Conservation (phyloP, 352 stramenopile genomes). For the Phytophthora crassamura region DNA sequence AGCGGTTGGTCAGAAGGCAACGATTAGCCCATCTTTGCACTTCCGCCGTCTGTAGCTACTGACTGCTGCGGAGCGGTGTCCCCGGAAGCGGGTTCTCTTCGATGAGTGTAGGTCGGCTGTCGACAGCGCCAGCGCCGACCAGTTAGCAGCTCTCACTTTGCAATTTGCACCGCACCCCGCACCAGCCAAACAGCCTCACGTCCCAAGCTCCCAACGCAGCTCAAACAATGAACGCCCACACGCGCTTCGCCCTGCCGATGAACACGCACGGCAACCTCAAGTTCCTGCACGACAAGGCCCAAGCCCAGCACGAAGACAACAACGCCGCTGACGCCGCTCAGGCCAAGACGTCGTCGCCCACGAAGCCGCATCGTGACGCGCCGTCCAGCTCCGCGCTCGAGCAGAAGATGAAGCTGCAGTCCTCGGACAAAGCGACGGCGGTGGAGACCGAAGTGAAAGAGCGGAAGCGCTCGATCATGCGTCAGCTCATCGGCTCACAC, state of each 20-base stretch:
- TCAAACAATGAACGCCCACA: constrained; percentile 28
- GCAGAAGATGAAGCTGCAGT: constrained; percentile 30
- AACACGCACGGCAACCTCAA: constrained; percentile 34
- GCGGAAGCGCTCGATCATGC: constrained; percentile 25
- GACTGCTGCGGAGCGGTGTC: too few relatives aligned
- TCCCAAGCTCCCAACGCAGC: constrained; percentile 1
- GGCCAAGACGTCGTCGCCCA: too few relatives aligned
- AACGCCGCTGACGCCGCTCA: background rate
- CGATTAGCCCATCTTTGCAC: too few relatives aligned
- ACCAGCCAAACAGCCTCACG: background rate
- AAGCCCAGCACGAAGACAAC: constrained; percentile 5
- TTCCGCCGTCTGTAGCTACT: too few relatives aligned
- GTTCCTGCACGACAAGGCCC: constrained; percentile 23
- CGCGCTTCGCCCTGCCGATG: constrained; percentile 25
- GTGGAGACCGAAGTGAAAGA: constrained; percentile 11
- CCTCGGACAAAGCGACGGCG: constrained; percentile 15
- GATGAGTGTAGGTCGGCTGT: too few relatives aligned
- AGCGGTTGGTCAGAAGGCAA: too few relatives aligned
- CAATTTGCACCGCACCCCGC: constrained; percentile 16
- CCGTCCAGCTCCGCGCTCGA: constrained; percentile 20
- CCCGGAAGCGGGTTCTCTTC: too few relatives aligned
- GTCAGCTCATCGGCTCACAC: constrained; percentile 22
- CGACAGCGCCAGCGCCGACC: too few relatives aligned
- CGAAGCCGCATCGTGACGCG: constrained; percentile 4
- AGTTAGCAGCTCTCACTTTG: constrained; percentile 27